Conservation (phyloP, 2,329 filamentous ascomycete genomes). For the Dothideomycetes sp. region DNA sequence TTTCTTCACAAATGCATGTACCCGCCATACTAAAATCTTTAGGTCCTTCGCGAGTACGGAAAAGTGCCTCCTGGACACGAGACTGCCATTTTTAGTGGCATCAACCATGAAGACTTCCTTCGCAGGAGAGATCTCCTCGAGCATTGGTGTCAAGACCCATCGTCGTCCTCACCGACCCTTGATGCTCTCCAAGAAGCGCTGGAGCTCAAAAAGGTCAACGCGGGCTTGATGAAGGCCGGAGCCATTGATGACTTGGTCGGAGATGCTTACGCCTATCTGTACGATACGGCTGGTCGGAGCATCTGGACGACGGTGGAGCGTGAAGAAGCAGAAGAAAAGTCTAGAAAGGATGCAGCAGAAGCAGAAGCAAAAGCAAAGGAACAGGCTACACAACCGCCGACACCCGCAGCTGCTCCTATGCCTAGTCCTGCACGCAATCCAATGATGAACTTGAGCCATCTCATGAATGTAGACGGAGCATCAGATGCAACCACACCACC, state of each 20-base stretch:
- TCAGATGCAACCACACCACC: conserved; percentile 8
- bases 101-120: conserved; percentile 55
- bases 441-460: conserved; percentile 21
- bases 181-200: conserved; percentile 56
- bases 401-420: conserved; percentile 6
- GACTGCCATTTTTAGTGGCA: conserved; percentile 51
- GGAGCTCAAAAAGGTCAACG: conserved; percentile 70
- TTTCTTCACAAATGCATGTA: conserved; percentile 14
- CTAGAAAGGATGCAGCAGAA: not conserved
- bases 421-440: conserved; percentile 15
- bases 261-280: conserved; percentile 75
- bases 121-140: conserved; percentile 49
- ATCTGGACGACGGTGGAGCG: conserved; percentile 31
- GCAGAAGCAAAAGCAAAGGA: conserved; percentile 17
- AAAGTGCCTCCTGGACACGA: conserved; percentile 50
- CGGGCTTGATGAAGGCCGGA: conserved; percentile 72
- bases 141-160: conserved; percentile 42
- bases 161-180: conserved; percentile 38
- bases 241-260: conserved; percentile 88
- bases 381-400: conserved; percentile 15
- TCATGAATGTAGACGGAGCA: conserved; percentile 22
- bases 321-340: conserved; percentile 9
- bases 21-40: not conserved
- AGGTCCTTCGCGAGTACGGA: conserved; percentile 45
- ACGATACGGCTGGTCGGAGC: conserved; percentile 52